Evolutionary conservation across 2,329 filamentous ascomycete genomes (phyloP).

Genomic region (Teratosphaeria zuluensis): DNA sequence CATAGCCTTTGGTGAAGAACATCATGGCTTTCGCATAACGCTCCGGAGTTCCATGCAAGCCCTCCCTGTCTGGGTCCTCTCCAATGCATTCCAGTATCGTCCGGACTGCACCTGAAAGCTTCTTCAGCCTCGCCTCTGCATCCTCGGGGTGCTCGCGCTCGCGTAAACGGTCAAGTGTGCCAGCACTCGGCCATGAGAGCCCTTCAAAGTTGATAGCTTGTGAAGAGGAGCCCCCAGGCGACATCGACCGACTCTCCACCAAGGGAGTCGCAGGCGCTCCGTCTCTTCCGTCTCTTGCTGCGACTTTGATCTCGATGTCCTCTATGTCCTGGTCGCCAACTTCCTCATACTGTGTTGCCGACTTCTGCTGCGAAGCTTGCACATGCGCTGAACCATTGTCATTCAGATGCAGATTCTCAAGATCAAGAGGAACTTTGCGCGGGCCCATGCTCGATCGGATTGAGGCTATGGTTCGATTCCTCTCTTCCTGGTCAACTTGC

Average conservation of each 20-base stretch:
- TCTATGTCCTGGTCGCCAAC: slow-evolving; percentile 38
- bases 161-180: slow-evolving; percentile 20
- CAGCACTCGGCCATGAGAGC: slow-evolving; percentile 44
- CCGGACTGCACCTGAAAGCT: slow-evolving; percentile 52
- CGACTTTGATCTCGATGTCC: slow-evolving; percentile 16
- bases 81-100: slow-evolving; percentile 58
- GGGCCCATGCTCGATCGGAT: slow-evolving; percentile 49
- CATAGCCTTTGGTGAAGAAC: slow-evolving; percentile 93
- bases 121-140: slow-evolving; percentile 47
- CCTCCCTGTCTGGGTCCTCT: slow-evolving; percentile 56
- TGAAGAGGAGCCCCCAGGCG: slow-evolving; percentile 40
- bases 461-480: slow-evolving; percentile 48
- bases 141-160: slow-evolving; percentile 42
- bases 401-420: slow-evolving; percentile 11
- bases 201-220: slow-evolving; percentile 46
- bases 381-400: background rate
- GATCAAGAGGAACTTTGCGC: slow-evolving; percentile 35
- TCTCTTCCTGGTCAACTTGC: slow-evolving; percentile 40
- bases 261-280: slow-evolving; percentile 43
- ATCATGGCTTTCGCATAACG: slow-evolving; percentile 93
- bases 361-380: slow-evolving; percentile 6
- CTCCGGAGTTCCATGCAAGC: slow-evolving; percentile 58
- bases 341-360: slow-evolving; percentile 22
- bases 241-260: slow-evolving; percentile 40
- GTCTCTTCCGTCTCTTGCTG: slow-evolving; percentile 44